Conservation (phyloP, 2,329 filamentous ascomycete species). For the Penicillium sclerotigenum region DNA sequence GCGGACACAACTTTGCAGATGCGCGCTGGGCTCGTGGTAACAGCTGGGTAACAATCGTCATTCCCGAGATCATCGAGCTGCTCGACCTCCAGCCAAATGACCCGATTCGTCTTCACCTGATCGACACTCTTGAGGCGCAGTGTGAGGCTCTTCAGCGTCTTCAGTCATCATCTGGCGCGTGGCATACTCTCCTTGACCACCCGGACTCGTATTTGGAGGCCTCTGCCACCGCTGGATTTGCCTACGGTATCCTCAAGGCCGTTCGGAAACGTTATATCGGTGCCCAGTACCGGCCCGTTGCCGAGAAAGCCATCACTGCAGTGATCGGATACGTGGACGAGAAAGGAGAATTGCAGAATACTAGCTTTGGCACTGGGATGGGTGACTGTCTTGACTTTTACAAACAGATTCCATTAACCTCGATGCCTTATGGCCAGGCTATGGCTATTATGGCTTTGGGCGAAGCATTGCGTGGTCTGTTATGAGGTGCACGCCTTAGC, state of each 20-base stretch:
- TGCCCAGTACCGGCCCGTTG: conserved; percentile 58
- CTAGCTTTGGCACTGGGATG: conserved; percentile 78
- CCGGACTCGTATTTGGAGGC: conserved; percentile 71
- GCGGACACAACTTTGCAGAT: conserved; percentile 58
- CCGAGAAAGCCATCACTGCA: conserved; percentile 63
- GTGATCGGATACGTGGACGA: conserved; percentile 64
- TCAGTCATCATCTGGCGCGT: conserved; percentile 63
- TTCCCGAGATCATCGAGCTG: conserved; percentile 75
- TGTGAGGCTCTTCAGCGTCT: conserved; percentile 60
- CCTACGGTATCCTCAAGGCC: conserved; percentile 74
- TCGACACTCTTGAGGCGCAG: conserved; percentile 63
- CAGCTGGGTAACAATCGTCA: conserved; percentile 75
- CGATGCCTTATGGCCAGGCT: conserved; percentile 80
- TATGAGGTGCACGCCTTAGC: conserved; percentile 28
- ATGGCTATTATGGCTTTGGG: conserved; percentile 81
- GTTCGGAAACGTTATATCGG: conserved; percentile 67
- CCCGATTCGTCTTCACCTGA: conserved; percentile 53
- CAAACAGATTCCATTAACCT: conserved; percentile 70
- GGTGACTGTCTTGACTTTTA: conserved; percentile 71
- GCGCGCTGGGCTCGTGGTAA: conserved; percentile 57
- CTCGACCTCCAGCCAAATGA: conserved; percentile 60
- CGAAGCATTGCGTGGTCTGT: conserved; percentile 65
- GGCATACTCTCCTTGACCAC: conserved; percentile 71
- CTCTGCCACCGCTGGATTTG: conserved; percentile 76
- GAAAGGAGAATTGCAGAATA: conserved; percentile 68